Evolutionary conservation across 495 filamentous ascomycete species (phyloP), one percentile per base, ranked within the genome.

Genomic region (Annulohypoxylon bovei): DNA sequence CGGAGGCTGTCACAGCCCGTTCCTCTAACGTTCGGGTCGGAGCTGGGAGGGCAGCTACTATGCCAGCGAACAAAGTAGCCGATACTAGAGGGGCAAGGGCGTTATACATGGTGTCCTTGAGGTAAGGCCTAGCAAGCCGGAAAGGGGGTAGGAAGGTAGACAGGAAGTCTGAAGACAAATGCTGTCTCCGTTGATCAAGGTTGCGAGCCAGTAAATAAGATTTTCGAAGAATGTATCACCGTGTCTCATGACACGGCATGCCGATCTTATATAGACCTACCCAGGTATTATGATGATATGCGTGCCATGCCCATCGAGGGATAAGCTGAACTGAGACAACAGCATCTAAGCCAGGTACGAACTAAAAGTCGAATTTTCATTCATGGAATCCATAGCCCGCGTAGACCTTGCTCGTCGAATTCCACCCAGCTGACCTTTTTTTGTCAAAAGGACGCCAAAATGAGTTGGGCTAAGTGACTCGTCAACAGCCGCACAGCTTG

Each of bases 1-100:
- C 87, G 20, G 81, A 84, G 1, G 81, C 77, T 6, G 80, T 84
- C 5, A 75, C 78, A 8, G 75, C 79, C 47, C 82, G 71, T 69
- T 78, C 74, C 65, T 80, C 77, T 12, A 82, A 35, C 5, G 77
- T 73, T 23, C 59, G 68, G 0, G 78, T 65, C 2, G 77, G 75
- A 4, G 78, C 73, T 50, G 75, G 75, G 6, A 71, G 69, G 22
- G 80, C 76, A 25, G 72, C 72, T 4, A 69, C 77, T 7, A 77
- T 72, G 49, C 79, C 73, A 50, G 68, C 60, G 27, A 76, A 72
- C 6, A 50, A 20, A 46, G 65, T 62, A 54, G 57, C 74, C 53
- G 58, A 77, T 20, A 54, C 75, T 60, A 62, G 71, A 72, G 63
- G 71, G 46, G 53, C 53, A 49, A 74, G 22, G 37, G 35, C 23